Base-by-base conservation (phyloP, 352 stramenopile species). In the Globisporangium lucens region DNA sequence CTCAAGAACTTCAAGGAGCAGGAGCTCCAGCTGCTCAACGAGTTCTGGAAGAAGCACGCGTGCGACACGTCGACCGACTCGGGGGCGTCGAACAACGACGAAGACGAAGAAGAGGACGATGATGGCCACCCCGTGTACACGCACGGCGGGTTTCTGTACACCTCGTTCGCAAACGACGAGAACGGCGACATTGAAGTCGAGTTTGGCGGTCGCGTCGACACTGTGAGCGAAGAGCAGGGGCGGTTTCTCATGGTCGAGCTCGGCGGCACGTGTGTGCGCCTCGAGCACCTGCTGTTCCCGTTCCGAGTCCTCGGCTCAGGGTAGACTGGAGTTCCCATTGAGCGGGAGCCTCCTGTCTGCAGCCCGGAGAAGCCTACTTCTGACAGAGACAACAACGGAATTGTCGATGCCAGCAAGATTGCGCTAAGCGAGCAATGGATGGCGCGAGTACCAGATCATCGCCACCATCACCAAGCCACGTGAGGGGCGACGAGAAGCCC, bases 231-330 rank as follows among this genome's bases (percentile, higher is more conserved):
- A 22, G 60, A 56, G 15, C 60, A 65, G 17, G 60, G 60, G 12
- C 60, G 46, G 3, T 65, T 65, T n/a, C 43, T 57, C 46, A 65
- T 65, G 60, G 60, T 65, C 27, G 60, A 65, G 20, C 46, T 65
- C 15, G 60, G 60, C 6, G 20, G 41, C 15, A 65, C 60, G 17
- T 57, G 47, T 29, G 29, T 65, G 33, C 60, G 60, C 7, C 43
- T 65, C 0, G 60, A 65, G 38, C 47, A 57, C 22, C 22, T 57
- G 46, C 43, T 65, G 3, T 55, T 65, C 22, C 60, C 60, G 2
- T 65, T 65, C 4, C 46, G 46, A 4, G 33, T 65, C 13, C 60
- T 65, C 17, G 30, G 29, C 8, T 61, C 53, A 9, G 29, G 29
- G 7, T 59, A 59, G 53, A 27, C 29, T 20, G 15, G 27, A 2